Conservation (phyloP, 306 rosid genomes). For the Cucumis hystrix region DNA sequence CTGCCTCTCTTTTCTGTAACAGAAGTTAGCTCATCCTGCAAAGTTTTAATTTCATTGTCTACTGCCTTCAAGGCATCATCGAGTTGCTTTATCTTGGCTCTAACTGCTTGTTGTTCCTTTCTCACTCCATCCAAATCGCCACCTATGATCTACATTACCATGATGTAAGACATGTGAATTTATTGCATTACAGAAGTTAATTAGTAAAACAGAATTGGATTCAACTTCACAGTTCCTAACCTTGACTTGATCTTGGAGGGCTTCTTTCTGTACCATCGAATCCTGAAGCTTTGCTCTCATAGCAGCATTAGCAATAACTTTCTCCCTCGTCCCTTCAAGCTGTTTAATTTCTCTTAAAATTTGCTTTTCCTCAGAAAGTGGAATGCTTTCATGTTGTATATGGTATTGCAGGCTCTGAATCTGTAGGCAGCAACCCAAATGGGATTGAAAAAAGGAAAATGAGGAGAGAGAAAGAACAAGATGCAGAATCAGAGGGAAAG, state of each 20-base stretch:
- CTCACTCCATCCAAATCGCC: constrained; percentile 85
- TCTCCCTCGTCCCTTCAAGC: constrained; percentile 85
- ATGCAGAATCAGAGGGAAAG: neutral
- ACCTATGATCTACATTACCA: constrained; percentile 51
- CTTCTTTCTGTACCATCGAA: constrained; percentile 60
- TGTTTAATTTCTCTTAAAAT: constrained; percentile 81
- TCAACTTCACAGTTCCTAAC: constrained; percentile 29
- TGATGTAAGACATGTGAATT: neutral
- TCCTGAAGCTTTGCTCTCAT: constrained; percentile 79
- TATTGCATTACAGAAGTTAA: neutral
- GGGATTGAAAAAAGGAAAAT: neutral
- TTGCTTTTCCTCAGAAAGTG: constrained; percentile 80
- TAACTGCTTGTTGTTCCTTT: constrained; percentile 65
- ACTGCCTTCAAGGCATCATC: constrained; percentile 44
- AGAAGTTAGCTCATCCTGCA: constrained; percentile 51
- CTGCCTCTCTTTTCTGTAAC: constrained; percentile 58
- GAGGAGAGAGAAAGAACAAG: neutral
- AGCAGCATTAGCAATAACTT: constrained; percentile 76
- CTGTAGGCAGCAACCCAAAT: constrained; percentile 34
- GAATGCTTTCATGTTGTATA: constrained; percentile 95
- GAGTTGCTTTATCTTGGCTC: constrained; percentile 72
- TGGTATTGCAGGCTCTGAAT: constrained; percentile 63
- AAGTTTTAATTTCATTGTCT: constrained; percentile 48
- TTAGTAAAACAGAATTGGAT: constrained; percentile 2
- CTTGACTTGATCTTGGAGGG: constrained; percentile 78